Base-by-base conservation (phyloP, 2,329 filamentous ascomycete genomes). In the Didymellaceae sp. region DNA sequence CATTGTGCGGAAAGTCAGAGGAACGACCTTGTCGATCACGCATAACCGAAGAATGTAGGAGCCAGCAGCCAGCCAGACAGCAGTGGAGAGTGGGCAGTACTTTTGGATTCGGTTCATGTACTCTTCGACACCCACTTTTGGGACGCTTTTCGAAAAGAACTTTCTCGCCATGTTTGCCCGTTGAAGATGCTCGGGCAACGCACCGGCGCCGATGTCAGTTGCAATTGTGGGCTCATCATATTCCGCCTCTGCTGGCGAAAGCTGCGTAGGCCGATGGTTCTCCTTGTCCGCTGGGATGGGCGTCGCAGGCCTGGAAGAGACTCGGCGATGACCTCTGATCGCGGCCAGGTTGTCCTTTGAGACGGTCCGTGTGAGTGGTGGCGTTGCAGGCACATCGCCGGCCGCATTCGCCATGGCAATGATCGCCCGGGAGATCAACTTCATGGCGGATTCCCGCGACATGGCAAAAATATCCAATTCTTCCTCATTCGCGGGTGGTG, bases 61-160 rank as follows among this genome's bases (percentile, higher is more conserved):
- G 37, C 89, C 91, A 4, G 92, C 88, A 1, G 93, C 91, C 20
- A 99, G 85, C 75, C 96, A 97, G 8, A 97, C 93, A 18, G 88
- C 93, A 0, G 92, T 91, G 55, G 90, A 95, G 84, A 96, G 91
- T 3, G 94, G 92, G 67, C 93, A 97, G 76, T 89, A 97, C 50
- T 85, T 85, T 75, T 97, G 92, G 51, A 97, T 84, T 13, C 93
- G 89, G 64, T 86, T 80, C 18, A 97, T 82, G 68, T 97, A 99
- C 57, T 94, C 88, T 66, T 88, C 84, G 37, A 97, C 81, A 26
- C 86, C 82, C 59, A 97, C 93, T 9, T 89, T 87, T 16, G 94
- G 93, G 13, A 91, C 86, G 41, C 86, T 84, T 71, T 94, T 96
- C 58, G 89, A 93, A 77, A 94, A 95, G 75, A 99, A 99, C 66